These are phyloP conservation scores for Gymnopilus junonius DNA, from an alignment of 768 basidiomycete genomes.

Conservation along the genomic window DNA sequence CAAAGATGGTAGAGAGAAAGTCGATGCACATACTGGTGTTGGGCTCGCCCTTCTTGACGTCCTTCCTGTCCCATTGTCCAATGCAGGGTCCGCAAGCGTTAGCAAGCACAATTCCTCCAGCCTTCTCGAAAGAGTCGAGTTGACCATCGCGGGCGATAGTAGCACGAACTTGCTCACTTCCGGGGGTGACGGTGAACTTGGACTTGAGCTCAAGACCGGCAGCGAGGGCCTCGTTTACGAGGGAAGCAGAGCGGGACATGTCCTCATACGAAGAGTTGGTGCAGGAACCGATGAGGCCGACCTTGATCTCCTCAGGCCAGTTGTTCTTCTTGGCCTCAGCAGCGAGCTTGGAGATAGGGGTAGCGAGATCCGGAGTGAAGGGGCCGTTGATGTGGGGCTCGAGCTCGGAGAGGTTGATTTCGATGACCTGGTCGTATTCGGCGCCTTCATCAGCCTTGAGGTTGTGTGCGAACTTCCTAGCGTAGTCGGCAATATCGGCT, in stretches of 20 bases:
- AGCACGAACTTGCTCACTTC: constrained; percentile 97
- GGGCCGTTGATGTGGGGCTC: constrained; percentile 99
- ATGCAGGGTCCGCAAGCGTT: constrained; percentile 99
- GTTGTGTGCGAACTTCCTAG: constrained; percentile 88
- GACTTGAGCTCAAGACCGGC: constrained; percentile 91
- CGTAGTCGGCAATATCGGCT: constrained; percentile 84
- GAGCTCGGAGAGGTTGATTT: constrained; percentile 95
- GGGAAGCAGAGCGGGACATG: constrained; percentile 96
- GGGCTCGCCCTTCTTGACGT: constrained; percentile 94
- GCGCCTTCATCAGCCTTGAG: constrained; percentile 84
- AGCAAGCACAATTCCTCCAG: constrained; percentile 92
- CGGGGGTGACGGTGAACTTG: constrained; percentile 97
- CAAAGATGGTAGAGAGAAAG: background rate
- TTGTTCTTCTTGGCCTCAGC: constrained; percentile 89
- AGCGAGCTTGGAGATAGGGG: constrained; percentile 96
- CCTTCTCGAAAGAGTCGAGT: constrained; percentile 83
- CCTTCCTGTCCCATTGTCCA: constrained; percentile 97
- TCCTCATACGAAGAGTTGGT: constrained; percentile 99
- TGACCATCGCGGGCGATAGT: constrained; percentile 97
- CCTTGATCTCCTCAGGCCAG: constrained; percentile 97
- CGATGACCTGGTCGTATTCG: constrained; percentile 93
- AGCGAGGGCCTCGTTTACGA: constrained; percentile 84
- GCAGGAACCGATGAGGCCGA: constrained; percentile 98
- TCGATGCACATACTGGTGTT: constrained; percentile 81
- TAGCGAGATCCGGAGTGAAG: constrained; percentile 99